Evolutionary conservation across 1,284 basidiomycete species (phyloP).

Genomic region (Violaceomyces palustris): DNA sequence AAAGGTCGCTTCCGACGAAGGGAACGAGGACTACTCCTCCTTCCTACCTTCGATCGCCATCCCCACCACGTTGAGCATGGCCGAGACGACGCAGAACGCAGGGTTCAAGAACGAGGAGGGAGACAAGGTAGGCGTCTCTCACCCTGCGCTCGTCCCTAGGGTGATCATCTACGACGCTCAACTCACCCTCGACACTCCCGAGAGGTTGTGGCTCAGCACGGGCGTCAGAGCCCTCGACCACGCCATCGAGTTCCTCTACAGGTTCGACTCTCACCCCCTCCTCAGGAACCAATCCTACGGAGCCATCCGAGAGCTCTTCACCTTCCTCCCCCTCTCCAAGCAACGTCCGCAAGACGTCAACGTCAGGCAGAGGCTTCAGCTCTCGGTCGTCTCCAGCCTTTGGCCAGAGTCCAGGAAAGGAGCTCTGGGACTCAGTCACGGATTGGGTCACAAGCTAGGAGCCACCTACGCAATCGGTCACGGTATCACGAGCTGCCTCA

Average conservation of each 20-base stretch:
- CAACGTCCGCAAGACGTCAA: slow-evolving; percentile 61
- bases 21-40: slow-evolving; percentile 55
- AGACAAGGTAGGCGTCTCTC: slow-evolving; percentile 62
- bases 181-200: slow-evolving; percentile 68
- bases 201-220: slow-evolving; percentile 68
- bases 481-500: slow-evolving; percentile 76
- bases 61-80: slow-evolving; percentile 74
- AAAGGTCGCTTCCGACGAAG: too few relatives aligned
- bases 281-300: slow-evolving; percentile 47
- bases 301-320: slow-evolving; percentile 65
- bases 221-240: slow-evolving; percentile 66
- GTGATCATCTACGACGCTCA: slow-evolving; percentile 72
- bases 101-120: slow-evolving; percentile 71
- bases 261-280: slow-evolving; percentile 61
- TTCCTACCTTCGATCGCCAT: slow-evolving; percentile 61
- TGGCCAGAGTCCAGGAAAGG: slow-evolving; percentile 63
- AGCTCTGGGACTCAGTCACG: slow-evolving; percentile 68
- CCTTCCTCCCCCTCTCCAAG: slow-evolving; percentile 65
- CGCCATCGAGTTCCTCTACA: slow-evolving; percentile 69
- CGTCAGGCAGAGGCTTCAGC: slow-evolving; percentile 64
- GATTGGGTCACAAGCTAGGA: slow-evolving; percentile 63
- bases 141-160: slow-evolving; percentile 41
- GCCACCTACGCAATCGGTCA: slow-evolving; percentile 72
- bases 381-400: slow-evolving; percentile 70
- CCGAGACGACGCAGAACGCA: slow-evolving; percentile 63